Base-by-base conservation (phyloP, 805 yeast species). In the Ogataea thermomethanolica region DNA sequence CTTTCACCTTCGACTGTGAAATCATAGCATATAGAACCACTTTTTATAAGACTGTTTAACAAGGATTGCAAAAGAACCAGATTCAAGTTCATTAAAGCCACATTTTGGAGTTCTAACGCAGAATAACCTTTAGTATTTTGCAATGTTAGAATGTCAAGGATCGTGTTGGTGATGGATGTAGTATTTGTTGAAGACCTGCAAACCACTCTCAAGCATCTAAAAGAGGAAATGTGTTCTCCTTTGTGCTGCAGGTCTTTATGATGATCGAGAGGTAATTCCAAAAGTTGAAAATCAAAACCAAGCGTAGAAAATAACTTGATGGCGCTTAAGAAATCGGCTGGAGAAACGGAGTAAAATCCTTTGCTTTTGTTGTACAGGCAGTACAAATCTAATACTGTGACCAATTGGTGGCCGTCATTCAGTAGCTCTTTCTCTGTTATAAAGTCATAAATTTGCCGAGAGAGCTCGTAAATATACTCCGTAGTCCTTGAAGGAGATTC, bases 391-490 rank as follows among this genome's bases (percentile, higher is more conserved):
- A 76, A 71, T 25, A 83, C 50, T 0, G 87, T 70, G 10, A 84
- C 66, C 13, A 79, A 65, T 2, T 84, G 86, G 32, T 81, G 81
- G 34, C 71, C 72, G 25, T 65, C 66, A 29, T 65, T 69, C 41
- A 80, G 50, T 17, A 79, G 51, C 53, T 64, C 56, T 44, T 65
- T 55, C 46, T 61, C 59, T 8, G 67, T 62, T 8, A 85, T 65
- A 58, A 78, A 89, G 51, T 85, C 95, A 29, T 87, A 80, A 3
- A 91, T 56, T 53, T 87, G 90, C 38, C 95, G 71, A 0, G 96
- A 76, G 12, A 88, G 64, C 53, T 88, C 96, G 43, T 78, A 77
- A 22, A 74, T 40, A 45, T 63, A 65, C 9, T 61, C 33, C 8
- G 36, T 4, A 60, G 51, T 4, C 46, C 39, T 25, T 43, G 41